Conservation (phyloP, 2,329 filamentous ascomycete species). For the Immersiporthe knoxdaviesiana region DNA sequence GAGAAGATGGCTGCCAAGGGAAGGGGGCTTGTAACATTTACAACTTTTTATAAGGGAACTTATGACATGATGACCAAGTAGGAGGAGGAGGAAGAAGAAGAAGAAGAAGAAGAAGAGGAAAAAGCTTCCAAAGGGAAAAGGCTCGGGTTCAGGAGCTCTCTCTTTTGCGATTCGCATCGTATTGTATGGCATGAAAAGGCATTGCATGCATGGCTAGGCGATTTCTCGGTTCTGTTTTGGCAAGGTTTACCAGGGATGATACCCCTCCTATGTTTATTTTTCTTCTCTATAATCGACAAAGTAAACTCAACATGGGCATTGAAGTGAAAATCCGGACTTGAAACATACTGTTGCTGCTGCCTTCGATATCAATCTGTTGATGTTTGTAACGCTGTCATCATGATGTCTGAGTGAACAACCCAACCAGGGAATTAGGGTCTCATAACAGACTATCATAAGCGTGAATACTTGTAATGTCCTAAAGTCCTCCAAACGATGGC, state of each 20-base stretch:
- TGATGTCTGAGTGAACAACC: neutral
- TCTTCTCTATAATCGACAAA: neutral
- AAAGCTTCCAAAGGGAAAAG: neutral
- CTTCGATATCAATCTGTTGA: neutral
- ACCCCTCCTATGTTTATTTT: neutral
- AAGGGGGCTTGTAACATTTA: conserved; percentile 16
- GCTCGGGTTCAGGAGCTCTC: conserved; percentile 9
- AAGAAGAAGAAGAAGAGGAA: neutral
- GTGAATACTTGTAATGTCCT: neutral
- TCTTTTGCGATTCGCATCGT: conserved; percentile 23
- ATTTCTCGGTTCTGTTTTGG: neutral
- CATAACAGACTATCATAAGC: too few species aligned
- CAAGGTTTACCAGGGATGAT: conserved; percentile 7
- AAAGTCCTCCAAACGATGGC: neutral
- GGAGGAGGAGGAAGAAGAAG: neutral
- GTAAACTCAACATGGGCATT: conserved; percentile 1
- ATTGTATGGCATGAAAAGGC: conserved; percentile 6
- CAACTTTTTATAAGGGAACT: conserved; percentile 6
- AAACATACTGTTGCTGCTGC: neutral
- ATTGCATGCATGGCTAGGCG: conserved; percentile 13
- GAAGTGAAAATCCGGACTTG: neutral
- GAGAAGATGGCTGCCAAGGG: neutral
- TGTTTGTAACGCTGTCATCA: neutral
- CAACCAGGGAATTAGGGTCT: neutral
- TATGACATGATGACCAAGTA: conserved; percentile 15